Conservation (phyloP, 805 yeast species). For the Saturnispora hagleri region DNA sequence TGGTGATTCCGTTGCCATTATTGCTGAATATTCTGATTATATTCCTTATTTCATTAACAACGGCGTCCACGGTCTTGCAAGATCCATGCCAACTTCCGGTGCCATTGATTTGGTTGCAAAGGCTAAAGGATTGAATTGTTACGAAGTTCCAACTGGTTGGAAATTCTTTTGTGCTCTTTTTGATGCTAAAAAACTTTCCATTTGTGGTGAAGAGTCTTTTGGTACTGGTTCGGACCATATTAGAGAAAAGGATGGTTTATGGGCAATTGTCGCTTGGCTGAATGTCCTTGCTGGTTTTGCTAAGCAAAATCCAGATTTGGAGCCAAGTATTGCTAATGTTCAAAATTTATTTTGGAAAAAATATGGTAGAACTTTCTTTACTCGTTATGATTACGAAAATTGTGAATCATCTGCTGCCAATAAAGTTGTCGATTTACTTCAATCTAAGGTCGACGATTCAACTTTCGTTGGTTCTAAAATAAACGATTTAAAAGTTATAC, state of each 20-base stretch:
- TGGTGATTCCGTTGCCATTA: slow-evolving; percentile 96
- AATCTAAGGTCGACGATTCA: slow-evolving; percentile 28
- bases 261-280: slow-evolving; percentile 98
- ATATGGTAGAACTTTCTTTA: slow-evolving; percentile 95
- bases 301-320: slow-evolving; percentile 37
- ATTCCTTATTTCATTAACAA: slow-evolving; percentile 87
- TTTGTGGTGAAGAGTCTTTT: slow-evolving; percentile 96
- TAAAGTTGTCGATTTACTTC: slow-evolving; percentile 49
- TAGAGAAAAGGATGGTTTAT: slow-evolving; percentile 94
- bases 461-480: slow-evolving; percentile 44
- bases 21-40: slow-evolving; percentile 79
- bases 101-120: slow-evolving; percentile 90
- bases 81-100: slow-evolving; percentile 95
- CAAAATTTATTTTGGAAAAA: slow-evolving; percentile 82
- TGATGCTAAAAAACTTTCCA: slow-evolving; percentile 86
- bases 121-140: slow-evolving; percentile 59
- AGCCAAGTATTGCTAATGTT: slow-evolving; percentile 60
- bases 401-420: slow-evolving; percentile 69
- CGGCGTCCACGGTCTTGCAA: slow-evolving; percentile 87
- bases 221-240: slow-evolving; percentile 98
- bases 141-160: slow-evolving; percentile 99
- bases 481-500: slow-evolving; percentile 44
- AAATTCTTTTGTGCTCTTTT: slow-evolving; percentile 93
- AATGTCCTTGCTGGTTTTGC: slow-evolving; percentile 85
- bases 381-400: slow-evolving; percentile 89